Conservation (phyloP, 345 rosid genomes). For the Salix koriyanagi region DNA sequence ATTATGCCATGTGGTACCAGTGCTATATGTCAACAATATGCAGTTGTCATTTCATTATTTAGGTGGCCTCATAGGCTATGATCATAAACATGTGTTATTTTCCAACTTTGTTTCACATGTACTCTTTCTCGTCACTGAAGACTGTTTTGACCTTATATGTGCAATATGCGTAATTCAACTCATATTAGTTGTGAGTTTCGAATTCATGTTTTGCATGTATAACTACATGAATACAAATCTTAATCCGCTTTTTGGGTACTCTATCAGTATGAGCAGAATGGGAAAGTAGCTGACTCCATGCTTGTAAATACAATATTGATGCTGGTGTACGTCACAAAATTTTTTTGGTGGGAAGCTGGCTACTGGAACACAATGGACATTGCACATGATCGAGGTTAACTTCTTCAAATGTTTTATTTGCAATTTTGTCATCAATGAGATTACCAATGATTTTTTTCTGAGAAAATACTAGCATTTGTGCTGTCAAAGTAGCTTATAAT, state of each 20-base stretch:
- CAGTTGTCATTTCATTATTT: neutral
- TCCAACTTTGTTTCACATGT: neutral
- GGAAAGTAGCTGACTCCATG: slow-evolving; percentile 84
- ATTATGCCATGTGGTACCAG: neutral
- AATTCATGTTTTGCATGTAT: neutral
- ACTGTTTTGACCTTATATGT: neutral
- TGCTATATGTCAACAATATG: neutral
- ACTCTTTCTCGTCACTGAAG: neutral
- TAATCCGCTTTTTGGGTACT: slow-evolving; percentile 15
- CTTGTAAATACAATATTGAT: slow-evolving; percentile 85
- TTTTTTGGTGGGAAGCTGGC: slow-evolving; percentile 99
- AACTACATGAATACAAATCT: neutral
- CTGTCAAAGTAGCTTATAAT: neutral
- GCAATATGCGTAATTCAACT: neutral
- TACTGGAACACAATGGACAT: slow-evolving; percentile 98
- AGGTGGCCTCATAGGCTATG: neutral
- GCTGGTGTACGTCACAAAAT: slow-evolving; percentile 85
- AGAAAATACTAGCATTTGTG: neutral
- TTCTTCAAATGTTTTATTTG: neutral
- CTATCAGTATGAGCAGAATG: slow-evolving; percentile 75
- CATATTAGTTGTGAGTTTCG: neutral
- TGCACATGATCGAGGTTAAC: slow-evolving; percentile 94
- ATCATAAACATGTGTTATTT: neutral
- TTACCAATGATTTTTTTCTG: neutral
- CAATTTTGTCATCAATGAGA: neutral